Conservation (phyloP, 352 stramenopile genomes). For the Thalassiosira pacifica region DNA sequence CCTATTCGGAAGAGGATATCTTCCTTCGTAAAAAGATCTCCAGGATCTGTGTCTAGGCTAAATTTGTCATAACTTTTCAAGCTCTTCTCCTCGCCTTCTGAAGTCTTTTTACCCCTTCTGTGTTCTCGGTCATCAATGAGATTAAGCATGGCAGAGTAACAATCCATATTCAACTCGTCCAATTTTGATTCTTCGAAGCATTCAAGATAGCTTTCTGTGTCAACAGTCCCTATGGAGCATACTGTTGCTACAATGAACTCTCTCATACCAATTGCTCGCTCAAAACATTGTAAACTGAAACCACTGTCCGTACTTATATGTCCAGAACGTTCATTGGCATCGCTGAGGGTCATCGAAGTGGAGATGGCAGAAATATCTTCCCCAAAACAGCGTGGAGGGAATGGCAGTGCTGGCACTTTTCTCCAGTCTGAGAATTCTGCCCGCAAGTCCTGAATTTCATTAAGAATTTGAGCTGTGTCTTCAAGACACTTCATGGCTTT, state of each 20-base stretch:
- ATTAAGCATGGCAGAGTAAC: conserved; percentile 61
- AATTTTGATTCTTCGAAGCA: conserved; percentile 62
- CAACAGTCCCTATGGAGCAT: conserved; percentile 46
- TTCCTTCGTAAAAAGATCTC: conserved; percentile 60
- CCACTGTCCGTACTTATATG: conserved; percentile 43
- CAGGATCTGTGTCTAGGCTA: conserved; percentile 26
- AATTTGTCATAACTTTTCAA: conserved; percentile 56
- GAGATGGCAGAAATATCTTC: conserved; percentile 61
- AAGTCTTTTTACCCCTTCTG: conserved; percentile 17
- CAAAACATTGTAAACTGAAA: conserved; percentile 66
- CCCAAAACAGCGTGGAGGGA: conserved; percentile 55
- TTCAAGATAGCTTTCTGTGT: conserved; percentile 54
- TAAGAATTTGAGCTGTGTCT: conserved; percentile 60
- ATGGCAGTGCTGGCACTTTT: conserved; percentile 32
- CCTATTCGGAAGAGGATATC: conserved; percentile 74
- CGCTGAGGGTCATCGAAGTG: conserved; percentile 63
- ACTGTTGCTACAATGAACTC: conserved; percentile 61
- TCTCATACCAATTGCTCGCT: conserved; percentile 65
- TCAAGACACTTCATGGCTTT: conserved; percentile 67
- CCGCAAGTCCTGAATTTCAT: conserved; percentile 55
- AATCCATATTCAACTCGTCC: conserved; percentile 62
- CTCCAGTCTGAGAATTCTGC: conserved; percentile 36
- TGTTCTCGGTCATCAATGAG: conserved; percentile 58
- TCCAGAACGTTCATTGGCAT: conserved; percentile 67
- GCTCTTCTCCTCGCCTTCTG: conserved; percentile 48